Conservation (phyloP, 2,329 filamentous ascomycete genomes). For the Delphinella strobiligena region DNA sequence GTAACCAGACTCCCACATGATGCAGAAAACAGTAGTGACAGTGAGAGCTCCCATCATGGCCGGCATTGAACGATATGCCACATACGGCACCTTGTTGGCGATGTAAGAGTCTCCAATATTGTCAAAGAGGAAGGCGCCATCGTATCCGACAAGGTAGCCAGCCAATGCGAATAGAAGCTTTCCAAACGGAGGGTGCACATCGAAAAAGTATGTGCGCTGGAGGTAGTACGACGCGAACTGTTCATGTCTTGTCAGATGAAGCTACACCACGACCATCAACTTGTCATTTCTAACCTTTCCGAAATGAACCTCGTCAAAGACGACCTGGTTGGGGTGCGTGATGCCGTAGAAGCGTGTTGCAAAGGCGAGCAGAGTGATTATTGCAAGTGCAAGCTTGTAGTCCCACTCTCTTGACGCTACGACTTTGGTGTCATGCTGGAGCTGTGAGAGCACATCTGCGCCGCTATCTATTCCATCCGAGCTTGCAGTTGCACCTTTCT, state of each 20-base stretch:
- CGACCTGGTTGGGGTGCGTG: conserved; percentile 87
- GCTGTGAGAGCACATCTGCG: conserved; percentile 26
- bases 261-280: background rate
- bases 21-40: conserved; percentile 85
- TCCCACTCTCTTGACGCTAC: conserved; percentile 51
- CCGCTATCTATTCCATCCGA: conserved; percentile 22
- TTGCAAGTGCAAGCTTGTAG: conserved; percentile 63
- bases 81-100: conserved; percentile 90
- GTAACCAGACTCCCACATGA: conserved; percentile 99
- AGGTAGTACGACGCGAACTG: conserved; percentile 62
- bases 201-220: conserved; percentile 97
- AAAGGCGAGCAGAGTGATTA: conserved; percentile 78
- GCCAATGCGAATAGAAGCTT: conserved; percentile 96
- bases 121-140: conserved; percentile 95
- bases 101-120: conserved; percentile 99
- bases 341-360: conserved; percentile 93
- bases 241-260: background rate
- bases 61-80: conserved; percentile 87
- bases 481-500: conserved; percentile 9
- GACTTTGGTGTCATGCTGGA: conserved; percentile 21
- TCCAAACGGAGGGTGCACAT: conserved; percentile 94
- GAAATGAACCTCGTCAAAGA: conserved; percentile 98
- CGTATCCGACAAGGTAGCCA: conserved; percentile 94
- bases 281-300: conserved; percentile 64
- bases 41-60: conserved; percentile 86